phyloP scores from a whole-genome alignment of 208 protist genomes.

The Trichomonas gallinae region DNA sequence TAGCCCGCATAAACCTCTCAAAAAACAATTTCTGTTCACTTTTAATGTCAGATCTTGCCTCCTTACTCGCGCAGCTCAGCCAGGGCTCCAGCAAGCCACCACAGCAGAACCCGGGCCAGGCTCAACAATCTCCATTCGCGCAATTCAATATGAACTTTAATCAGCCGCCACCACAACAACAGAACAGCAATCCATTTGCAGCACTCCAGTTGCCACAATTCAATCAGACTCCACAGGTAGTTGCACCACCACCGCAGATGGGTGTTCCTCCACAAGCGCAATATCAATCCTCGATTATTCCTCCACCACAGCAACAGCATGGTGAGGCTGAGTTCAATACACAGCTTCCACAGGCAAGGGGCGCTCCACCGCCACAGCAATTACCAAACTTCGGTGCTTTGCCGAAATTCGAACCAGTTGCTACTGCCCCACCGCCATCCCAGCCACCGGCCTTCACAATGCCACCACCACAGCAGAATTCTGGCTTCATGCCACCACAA shows the following conservation, averaged over 20 bases:
- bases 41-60: background rate
- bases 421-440: background rate
- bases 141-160: background rate
- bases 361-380: background rate
- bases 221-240: background rate
- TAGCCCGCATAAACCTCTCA: background rate
- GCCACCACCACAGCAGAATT: background rate
- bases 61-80: background rate
- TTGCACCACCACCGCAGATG: background rate
- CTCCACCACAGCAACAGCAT: background rate
- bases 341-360: background rate
- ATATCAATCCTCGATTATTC: background rate
- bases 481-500: background rate
- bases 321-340: background rate
- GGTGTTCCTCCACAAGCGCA: background rate
- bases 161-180: background rate
- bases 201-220: background rate
- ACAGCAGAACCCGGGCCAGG: background rate
- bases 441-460: background rate
- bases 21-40: background rate
- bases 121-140: background rate
- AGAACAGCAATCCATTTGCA: background rate
- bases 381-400: background rate
- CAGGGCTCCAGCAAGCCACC: background rate
- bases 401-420: background rate